A percentile compares a stretch with the other conserved stretches of the same genome.
phyloP scores from a whole-genome alignment of 345 rosid genomes.

The Gossypium stocksii region DNA sequence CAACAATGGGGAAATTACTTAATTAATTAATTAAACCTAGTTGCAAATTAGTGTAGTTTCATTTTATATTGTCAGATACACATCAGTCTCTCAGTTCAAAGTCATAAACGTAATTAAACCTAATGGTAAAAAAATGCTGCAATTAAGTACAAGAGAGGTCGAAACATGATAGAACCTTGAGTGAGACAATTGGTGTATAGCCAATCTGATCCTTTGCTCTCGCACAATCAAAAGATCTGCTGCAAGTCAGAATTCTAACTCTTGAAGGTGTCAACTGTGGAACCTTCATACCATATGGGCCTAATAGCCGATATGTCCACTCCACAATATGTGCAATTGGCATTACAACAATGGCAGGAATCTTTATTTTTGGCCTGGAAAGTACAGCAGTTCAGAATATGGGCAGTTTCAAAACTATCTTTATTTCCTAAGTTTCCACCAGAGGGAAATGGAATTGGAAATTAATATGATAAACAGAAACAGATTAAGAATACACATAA shows the following conservation, averaged over 20 bases:
- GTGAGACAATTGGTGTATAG: conserved; percentile 65
- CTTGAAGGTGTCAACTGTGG: conserved; percentile 91
- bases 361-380: conserved; percentile 86
- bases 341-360: conserved; percentile 72
- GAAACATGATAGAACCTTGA: conserved; percentile 55
- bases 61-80: conserved; percentile 6
- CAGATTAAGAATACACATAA: neutral
- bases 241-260: conserved; percentile 78
- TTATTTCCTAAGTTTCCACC: conserved; percentile 1
- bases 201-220: conserved; percentile 87
- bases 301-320: conserved; percentile 54
- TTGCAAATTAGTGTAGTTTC: neutral
- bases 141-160: conserved; percentile 10
- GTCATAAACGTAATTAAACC: neutral
- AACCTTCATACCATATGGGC: conserved; percentile 83
- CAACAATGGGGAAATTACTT: conserved; percentile 4
- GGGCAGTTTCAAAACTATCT: conserved; percentile 3
- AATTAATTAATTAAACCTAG: neutral
- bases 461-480: conserved; percentile 1
- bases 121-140: neutral
- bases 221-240: conserved; percentile 63
- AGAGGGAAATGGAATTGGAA: neutral
- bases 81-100: neutral
- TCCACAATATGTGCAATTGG: conserved; percentile 79
- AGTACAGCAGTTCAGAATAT: conserved; percentile 27